Evolutionary conservation across 192 early-diverging fungal genomes (phyloP).

Genomic region (Coemansia sp.): DNA sequence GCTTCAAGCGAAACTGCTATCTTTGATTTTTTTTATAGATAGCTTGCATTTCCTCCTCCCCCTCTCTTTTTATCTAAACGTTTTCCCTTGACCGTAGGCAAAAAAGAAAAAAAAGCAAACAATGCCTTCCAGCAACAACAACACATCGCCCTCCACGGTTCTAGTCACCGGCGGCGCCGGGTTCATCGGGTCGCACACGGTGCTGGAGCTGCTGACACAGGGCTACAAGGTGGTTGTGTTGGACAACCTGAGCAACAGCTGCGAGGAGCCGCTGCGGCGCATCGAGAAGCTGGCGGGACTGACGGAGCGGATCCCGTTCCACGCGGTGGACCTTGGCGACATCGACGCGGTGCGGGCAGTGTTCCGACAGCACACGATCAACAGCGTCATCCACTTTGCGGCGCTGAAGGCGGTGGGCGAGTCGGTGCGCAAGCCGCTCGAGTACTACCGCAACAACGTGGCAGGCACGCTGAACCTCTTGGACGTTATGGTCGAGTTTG

Average conservation of each 20-base stretch:
- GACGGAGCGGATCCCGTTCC: constrained; percentile 59
- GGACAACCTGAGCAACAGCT: constrained; percentile 87
- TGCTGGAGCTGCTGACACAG: constrained; percentile 72
- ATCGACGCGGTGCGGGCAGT: constrained; percentile 62
- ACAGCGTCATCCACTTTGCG: constrained; percentile 82
- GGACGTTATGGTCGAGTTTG: constrained; percentile 77
- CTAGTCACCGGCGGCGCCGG: constrained; percentile 78
- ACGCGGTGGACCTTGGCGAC: constrained; percentile 79
- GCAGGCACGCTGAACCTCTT: constrained; percentile 83
- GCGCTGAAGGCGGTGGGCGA: constrained; percentile 89
- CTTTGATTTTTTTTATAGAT: too few species aligned
- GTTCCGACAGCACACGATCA: constrained; percentile 69
- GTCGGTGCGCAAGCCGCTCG: constrained; percentile 72
- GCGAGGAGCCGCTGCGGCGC: constrained; percentile 68
- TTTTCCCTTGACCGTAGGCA: too few species aligned
- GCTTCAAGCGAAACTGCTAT: too few species aligned
- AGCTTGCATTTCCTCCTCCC: too few species aligned
- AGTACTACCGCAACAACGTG: constrained; percentile 94
- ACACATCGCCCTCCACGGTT: constrained; percentile 16
- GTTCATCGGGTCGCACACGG: constrained; percentile 94
- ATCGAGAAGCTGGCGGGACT: constrained; percentile 62
- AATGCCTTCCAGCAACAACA: constrained; percentile 20
- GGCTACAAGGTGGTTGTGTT: constrained; percentile 85
- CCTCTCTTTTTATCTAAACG: too few species aligned
- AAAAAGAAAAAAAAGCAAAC: neutral